A percentile compares a stretch with the other conserved stretches of the same genome.
phyloP scores from a whole-genome alignment of 306 rosid species.

The Neltuma alba region DNA sequence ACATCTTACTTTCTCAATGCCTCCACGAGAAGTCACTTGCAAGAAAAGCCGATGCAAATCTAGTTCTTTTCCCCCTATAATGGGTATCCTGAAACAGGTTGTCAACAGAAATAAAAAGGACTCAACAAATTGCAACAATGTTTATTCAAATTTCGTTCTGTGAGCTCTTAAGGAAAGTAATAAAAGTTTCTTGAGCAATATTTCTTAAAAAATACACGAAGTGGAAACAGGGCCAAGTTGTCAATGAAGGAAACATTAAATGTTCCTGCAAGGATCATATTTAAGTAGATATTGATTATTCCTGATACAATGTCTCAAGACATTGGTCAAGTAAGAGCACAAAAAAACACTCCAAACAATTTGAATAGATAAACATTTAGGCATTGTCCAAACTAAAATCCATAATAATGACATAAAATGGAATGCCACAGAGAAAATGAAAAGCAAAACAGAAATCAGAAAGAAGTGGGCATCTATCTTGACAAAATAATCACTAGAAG shows the following conservation, averaged over 20 bases:
- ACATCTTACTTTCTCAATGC: constrained; percentile 66
- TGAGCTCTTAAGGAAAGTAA: neutral
- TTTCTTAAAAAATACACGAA: constrained; percentile 14
- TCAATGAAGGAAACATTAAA: neutral
- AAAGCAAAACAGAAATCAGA: neutral
- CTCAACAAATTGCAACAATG: neutral
- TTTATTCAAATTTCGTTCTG: neutral
- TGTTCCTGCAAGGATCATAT: neutral
- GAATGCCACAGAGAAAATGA: neutral
- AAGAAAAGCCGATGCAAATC: constrained; percentile 79
- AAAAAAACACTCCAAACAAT: too few species aligned
- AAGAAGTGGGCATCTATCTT: neutral
- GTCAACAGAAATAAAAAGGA: constrained; percentile 23
- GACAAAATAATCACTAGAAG: neutral
- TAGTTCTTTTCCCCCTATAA: constrained; percentile 77
- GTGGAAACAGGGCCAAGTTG: neutral
- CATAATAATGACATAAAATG: neutral
- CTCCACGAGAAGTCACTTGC: constrained; percentile 88
- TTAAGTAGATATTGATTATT: neutral
- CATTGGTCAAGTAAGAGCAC: neutral
- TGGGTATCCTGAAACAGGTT: constrained; percentile 65
- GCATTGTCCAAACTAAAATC: neutral
- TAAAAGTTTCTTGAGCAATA: neutral
- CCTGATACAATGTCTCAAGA: neutral
- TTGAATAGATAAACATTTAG: neutral